Conservation (phyloP, 345 rosid genomes). For the Raphanus sativus region DNA sequence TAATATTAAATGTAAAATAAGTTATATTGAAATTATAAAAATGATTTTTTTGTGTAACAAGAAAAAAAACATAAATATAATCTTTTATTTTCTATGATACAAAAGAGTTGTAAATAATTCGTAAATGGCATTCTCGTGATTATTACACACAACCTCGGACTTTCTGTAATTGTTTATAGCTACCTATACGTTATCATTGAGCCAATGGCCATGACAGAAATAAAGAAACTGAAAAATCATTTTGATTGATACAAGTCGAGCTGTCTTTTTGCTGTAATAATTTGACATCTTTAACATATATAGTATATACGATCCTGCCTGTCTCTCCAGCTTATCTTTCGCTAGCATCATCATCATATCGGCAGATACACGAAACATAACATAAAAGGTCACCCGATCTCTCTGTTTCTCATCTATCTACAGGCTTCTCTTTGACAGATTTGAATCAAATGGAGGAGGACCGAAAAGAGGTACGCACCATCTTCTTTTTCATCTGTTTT, state of each 20-base stretch:
- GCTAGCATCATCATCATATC: conserved; percentile 10
- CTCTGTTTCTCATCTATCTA: neutral
- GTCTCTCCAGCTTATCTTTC: conserved; percentile 16
- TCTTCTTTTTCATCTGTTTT: conserved; percentile 10
- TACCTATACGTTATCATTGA: neutral
- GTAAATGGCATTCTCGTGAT: conserved; percentile 34
- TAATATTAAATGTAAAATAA: too few relatives aligned
- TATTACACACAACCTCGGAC: conserved; percentile 1
- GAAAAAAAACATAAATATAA: neutral
- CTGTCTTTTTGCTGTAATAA: conserved; percentile 35
- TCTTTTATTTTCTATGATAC: neutral
- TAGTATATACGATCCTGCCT: neutral
- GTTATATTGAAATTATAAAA: too few relatives aligned
- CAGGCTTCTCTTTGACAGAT: conserved; percentile 1
- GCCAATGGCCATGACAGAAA: neutral
- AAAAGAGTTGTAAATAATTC: neutral
- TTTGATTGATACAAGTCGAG: conserved; percentile 14
- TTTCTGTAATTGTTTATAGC: conserved; percentile 23
- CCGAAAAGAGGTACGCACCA: conserved; percentile 33
- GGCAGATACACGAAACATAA: neutral
- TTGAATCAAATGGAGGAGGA: conserved; percentile 29
- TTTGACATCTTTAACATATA: neutral
- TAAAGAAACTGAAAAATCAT: neutral
- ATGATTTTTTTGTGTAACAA: too few relatives aligned
- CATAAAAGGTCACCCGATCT: neutral